A percentile compares a stretch with the other conserved stretches of the same genome.
These are phyloP conservation scores for Linnemannia hyalina DNA, from an alignment of 192 early-diverging fungal genomes.

Conservation along the genomic window DNA sequence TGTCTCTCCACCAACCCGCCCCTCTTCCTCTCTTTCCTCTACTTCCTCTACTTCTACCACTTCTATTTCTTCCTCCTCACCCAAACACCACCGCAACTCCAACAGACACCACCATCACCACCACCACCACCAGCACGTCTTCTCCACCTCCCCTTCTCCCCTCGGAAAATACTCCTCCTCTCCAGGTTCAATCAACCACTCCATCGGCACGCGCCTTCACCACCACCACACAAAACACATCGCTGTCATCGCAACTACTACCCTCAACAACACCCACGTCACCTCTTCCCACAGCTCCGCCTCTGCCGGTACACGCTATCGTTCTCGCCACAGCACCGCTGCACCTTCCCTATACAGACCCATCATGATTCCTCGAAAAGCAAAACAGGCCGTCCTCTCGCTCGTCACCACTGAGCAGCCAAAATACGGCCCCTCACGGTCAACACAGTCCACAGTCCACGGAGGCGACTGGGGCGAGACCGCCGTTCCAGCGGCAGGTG, in stretches of 20 bases:
- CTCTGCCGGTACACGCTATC: conserved; percentile 25
- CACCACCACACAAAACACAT: conserved; percentile 34
- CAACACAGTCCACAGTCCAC: conserved; percentile 36
- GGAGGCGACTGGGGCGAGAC: conserved; percentile 45
- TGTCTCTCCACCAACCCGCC: neutral
- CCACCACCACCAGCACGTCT: neutral
- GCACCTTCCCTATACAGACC: conserved; percentile 36
- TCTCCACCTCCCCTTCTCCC: neutral
- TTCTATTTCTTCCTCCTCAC: neutral
- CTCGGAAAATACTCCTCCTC: conserved; percentile 5
- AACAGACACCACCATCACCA: conserved; percentile 6
- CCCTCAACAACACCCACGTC: conserved; percentile 7
- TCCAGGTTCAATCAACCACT: neutral
- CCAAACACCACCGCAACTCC: neutral
- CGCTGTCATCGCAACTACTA: conserved; percentile 13
- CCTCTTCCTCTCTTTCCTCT: neutral
- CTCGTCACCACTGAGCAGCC: conserved; percentile 51
- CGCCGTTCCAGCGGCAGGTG: neutral
- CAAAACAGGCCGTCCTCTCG: conserved; percentile 25
- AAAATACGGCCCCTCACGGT: conserved; percentile 36
- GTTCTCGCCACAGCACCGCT: conserved; percentile 26
- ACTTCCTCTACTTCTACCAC: neutral
- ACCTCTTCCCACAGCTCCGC: neutral
- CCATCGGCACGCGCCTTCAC: conserved; percentile 1
- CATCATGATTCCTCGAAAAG: conserved; percentile 43